These are phyloP conservation scores for Heteromeles arbutifolia DNA, from an alignment of 306 rosid genomes.

Conservation along the genomic window DNA sequence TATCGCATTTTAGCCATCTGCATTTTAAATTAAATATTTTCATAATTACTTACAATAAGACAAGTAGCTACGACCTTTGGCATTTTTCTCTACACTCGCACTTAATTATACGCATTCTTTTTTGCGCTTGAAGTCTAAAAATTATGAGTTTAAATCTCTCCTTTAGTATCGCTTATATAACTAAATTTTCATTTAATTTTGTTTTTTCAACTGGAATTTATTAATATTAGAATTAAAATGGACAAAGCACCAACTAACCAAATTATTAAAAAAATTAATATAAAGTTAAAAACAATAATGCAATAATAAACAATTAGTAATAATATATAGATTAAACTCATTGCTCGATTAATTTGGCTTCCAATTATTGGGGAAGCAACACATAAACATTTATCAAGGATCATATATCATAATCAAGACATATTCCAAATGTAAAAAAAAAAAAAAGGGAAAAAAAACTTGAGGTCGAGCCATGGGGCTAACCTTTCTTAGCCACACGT, in stretches of 20 bases:
- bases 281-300: background rate
- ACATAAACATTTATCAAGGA: slow-evolving; percentile 17
- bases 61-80: too few relatives aligned
- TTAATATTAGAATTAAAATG: background rate
- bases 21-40: too few relatives aligned
- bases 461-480: slow-evolving; percentile 22
- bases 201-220: background rate
- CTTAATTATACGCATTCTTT: too few relatives aligned
- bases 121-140: too few relatives aligned
- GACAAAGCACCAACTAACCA: background rate
- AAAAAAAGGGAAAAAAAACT: background rate
- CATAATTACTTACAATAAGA: too few relatives aligned
- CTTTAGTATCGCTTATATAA: too few relatives aligned
- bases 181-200: background rate
- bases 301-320: background rate
- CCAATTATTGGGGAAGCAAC: slow-evolving; percentile 26
- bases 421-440: slow-evolving; percentile 1
- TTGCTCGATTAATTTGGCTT: slow-evolving; percentile 13
- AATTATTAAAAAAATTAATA: background rate
- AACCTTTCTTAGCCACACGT: slow-evolving; percentile 43
- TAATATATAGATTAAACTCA: background rate
- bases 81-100: too few relatives aligned
- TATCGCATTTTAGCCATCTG: too few relatives aligned
- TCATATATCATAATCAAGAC: slow-evolving; percentile 14
- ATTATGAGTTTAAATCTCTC: too few relatives aligned